These are phyloP conservation scores for Inga leiocalycina DNA, from an alignment of 306 rosid species.

Conservation along the genomic window DNA sequence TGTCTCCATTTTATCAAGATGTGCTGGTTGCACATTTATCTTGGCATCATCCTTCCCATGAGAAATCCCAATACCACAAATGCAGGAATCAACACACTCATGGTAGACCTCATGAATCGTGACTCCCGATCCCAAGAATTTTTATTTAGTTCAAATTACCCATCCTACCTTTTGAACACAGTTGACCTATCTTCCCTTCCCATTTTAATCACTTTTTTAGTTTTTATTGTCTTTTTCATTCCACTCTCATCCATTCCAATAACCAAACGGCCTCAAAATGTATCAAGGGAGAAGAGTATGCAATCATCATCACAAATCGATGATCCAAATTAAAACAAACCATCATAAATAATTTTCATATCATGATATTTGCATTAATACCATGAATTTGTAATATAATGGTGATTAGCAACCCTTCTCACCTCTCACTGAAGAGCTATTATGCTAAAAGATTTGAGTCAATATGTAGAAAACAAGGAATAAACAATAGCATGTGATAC, in stretches of 20 bases:
- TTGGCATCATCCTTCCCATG: not conserved
- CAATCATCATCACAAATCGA: not conserved
- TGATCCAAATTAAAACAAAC: not conserved
- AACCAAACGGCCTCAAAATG: not conserved
- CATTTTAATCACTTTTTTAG: too few species aligned
- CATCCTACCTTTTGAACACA: not conserved
- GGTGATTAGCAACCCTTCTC: not conserved
- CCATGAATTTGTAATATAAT: not conserved
- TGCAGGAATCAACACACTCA: not conserved
- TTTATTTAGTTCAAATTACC: too few species aligned
- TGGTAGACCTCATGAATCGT: not conserved
- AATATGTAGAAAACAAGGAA: slow-evolving; percentile 20
- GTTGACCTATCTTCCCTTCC: not conserved
- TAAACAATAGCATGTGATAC: not conserved
- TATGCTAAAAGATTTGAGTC: slow-evolving; percentile 15
- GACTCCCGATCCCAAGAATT: not conserved
- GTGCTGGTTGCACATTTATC: not conserved
- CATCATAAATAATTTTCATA: not conserved
- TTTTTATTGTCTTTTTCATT: not conserved
- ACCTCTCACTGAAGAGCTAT: slow-evolving; percentile 1
- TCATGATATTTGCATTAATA: slow-evolving; percentile 5
- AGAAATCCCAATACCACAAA: not conserved
- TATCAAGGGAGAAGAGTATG: not conserved
- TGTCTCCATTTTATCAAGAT: not conserved
- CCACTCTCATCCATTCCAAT: not conserved